Conservation (phyloP, 768 basidiomycete genomes). For the Rhizopogon roseolus region DNA sequence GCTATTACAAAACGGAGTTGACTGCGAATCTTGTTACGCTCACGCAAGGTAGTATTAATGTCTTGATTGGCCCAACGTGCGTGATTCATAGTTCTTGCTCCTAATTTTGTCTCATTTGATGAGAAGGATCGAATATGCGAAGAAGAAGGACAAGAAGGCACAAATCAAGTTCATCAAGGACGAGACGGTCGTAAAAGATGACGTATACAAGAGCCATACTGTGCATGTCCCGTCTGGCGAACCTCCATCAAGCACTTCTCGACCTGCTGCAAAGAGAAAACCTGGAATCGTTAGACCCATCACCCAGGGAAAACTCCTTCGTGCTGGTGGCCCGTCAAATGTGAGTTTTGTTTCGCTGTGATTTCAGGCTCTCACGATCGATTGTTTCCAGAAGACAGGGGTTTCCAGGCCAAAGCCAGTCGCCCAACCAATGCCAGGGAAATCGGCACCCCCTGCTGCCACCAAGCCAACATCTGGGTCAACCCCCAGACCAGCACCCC, state of each 20-base stretch:
- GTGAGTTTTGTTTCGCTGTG: constrained; percentile 24
- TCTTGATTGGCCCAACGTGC: constrained; percentile 75
- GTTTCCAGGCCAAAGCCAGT: constrained; percentile 34
- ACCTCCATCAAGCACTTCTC: constrained; percentile 72
- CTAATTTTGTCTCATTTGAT: constrained; percentile 9
- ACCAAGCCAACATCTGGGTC: constrained; percentile 23
- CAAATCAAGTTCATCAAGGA: constrained; percentile 87
- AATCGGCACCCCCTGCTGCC: constrained; percentile 36
- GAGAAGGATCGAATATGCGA: constrained; percentile 76
- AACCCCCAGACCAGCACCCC: constrained; percentile 30
- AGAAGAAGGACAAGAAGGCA: constrained; percentile 96
- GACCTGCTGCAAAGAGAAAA: constrained; percentile 83
- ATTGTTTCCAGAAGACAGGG: constrained; percentile 39
- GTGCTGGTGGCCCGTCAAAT: constrained; percentile 69
- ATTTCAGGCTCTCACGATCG: constrained; percentile 5
- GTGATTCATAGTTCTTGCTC: constrained; percentile 23
- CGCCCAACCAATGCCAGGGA: constrained; percentile 57
- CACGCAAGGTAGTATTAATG: constrained; percentile 69
- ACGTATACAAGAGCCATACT: constrained; percentile 89
- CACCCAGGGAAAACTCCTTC: constrained; percentile 77
- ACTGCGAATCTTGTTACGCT: constrained; percentile 75
- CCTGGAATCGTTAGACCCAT: constrained; percentile 82
- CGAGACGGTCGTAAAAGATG: constrained; percentile 73
- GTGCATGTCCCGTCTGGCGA: constrained; percentile 89
- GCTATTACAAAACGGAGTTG: constrained; percentile 95